Evolutionary conservation across 1,284 basidiomycete species (phyloP).

Genomic region (Cryptococcus sp.): DNA sequence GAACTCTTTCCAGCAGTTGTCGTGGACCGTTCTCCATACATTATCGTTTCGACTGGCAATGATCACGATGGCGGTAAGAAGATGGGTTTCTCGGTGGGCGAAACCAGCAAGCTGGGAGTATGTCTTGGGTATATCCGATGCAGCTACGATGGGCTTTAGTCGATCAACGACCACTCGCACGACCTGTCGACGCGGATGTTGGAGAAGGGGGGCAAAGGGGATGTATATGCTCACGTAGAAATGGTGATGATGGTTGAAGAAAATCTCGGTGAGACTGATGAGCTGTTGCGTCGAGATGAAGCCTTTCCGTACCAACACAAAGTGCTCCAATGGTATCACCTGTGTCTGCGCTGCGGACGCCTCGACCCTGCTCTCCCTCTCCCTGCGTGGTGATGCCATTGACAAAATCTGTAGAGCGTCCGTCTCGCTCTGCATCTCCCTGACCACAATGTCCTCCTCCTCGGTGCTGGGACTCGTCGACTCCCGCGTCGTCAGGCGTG

Average conservation of each 20-base stretch:
- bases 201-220: no score
- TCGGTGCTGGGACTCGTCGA: constrained; percentile 32
- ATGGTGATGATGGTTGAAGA: constrained; percentile 46
- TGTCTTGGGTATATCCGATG: constrained; percentile 40
- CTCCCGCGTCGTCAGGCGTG: constrained; percentile 15
- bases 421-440: constrained; percentile 46
- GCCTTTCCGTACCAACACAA: constrained; percentile 44
- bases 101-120: constrained; percentile 38
- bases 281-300: constrained; percentile 39
- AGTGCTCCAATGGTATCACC: constrained; percentile 15
- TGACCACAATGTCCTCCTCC: constrained; percentile 39
- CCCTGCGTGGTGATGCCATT: constrained; percentile 23
- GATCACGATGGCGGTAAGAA: constrained; percentile 46
- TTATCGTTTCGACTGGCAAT: constrained; percentile 44
- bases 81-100: constrained; percentile 44
- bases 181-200: no score
- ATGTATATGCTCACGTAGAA: constrained; percentile 46
- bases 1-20: constrained; percentile 38
- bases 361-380: no score
- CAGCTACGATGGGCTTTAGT: constrained; percentile 45
- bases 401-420: constrained; percentile 46
- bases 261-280: constrained; percentile 34
- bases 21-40: constrained; percentile 31
- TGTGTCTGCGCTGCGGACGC: no score
- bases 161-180: background rate